A percentile compares a stretch with the other conserved stretches of the same genome.
These are phyloP conservation scores for Wickerhamiella kurtzmanii DNA, from an alignment of 805 yeast species.

Conservation along the genomic window DNA sequence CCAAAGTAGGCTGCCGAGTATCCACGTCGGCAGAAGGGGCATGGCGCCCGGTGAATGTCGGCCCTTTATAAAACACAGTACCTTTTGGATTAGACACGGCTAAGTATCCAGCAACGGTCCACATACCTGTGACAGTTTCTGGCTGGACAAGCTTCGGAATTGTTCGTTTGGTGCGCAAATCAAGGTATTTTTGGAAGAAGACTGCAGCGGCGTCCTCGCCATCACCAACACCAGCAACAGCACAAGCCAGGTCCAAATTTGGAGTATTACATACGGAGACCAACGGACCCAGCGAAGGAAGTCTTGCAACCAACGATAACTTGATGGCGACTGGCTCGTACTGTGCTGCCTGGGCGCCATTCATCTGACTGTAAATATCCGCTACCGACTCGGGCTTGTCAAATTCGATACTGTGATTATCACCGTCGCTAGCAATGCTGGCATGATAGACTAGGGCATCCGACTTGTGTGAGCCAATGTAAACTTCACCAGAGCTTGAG, in stretches of 20 bases:
- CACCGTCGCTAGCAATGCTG: background rate
- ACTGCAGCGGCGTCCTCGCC: background rate
- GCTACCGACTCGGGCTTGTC: background rate
- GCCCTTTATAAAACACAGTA: background rate
- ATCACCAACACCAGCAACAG: background rate
- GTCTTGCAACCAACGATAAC: background rate
- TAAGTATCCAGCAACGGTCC: background rate
- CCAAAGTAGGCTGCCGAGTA: slow-evolving; percentile 8
- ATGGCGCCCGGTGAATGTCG: background rate
- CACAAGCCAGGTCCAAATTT: background rate
- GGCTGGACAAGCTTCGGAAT: slow-evolving; percentile 4
- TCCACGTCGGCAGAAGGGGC: slow-evolving; percentile 2
- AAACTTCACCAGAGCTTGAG: background rate
- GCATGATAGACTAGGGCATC: background rate
- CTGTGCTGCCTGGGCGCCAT: background rate
- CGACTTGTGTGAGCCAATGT: background rate
- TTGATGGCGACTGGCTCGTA: background rate
- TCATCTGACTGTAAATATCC: background rate
- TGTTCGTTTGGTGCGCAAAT: slow-evolving; percentile 7
- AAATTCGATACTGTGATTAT: background rate
- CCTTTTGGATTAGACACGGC: background rate
- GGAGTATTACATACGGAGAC: background rate
- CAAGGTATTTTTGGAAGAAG: background rate
- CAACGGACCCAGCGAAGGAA: background rate
- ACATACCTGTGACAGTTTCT: slow-evolving; percentile 1